Evolutionary conservation across 306 rosid species (phyloP).

Genomic region (Vigna nakashimae): DNA sequence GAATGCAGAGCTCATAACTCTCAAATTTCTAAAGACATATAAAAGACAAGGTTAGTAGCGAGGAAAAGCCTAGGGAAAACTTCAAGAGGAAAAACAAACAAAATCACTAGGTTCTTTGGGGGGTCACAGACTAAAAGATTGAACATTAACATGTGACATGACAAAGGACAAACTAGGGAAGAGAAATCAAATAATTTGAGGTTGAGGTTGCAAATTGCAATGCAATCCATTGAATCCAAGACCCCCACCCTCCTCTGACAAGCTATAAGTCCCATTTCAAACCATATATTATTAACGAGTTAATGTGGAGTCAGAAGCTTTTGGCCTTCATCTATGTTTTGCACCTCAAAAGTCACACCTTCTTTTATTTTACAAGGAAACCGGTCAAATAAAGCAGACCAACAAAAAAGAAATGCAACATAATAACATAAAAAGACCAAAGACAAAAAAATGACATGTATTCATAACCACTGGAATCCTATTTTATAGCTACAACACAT

Average conservation of each 20-base stretch:
- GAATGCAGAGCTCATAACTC: conserved; percentile 39
- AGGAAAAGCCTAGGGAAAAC: neutral
- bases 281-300: conserved; percentile 34
- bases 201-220: conserved; percentile 30
- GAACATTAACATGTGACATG: conserved; percentile 70
- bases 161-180: conserved; percentile 62
- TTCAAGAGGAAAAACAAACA: conserved; percentile 40
- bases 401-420: conserved; percentile 39
- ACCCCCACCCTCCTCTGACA: conserved; percentile 41
- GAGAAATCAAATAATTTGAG: conserved; percentile 41
- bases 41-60: neutral
- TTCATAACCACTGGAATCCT: conserved; percentile 34
- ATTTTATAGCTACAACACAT: conserved; percentile 14
- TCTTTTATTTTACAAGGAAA: conserved; percentile 37
- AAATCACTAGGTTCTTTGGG: conserved; percentile 41
- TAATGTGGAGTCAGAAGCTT: conserved; percentile 50
- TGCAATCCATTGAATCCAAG: conserved; percentile 25
- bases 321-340: conserved; percentile 52
- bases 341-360: conserved; percentile 59
- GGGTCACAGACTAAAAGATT: conserved; percentile 44
- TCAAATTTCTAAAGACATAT: conserved; percentile 27
- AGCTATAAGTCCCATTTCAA: conserved; percentile 39
- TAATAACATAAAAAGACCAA: conserved; percentile 52
- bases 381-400: conserved; percentile 40
- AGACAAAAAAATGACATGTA: conserved; percentile 1